These are phyloP conservation scores for Neurospora terricola DNA, from an alignment of 495 filamentous ascomycete genomes.

Conservation along the genomic window DNA sequence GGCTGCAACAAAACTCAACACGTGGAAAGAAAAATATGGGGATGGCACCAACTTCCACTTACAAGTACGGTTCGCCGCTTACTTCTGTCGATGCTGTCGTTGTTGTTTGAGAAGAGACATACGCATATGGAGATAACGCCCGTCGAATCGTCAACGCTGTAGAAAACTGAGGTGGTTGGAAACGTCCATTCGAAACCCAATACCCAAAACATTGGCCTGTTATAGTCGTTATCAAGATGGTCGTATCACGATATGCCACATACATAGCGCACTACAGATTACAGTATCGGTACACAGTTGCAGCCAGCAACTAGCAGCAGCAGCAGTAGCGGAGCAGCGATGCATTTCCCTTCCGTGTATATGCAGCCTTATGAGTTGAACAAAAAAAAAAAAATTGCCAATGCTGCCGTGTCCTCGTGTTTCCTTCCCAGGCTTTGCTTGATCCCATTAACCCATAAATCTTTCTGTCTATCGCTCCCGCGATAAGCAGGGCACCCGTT, in stretches of 20 bases:
- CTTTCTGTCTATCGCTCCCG: not conserved
- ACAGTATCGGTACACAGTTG: not conserved
- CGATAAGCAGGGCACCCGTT: not conserved
- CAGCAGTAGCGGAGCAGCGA: not conserved
- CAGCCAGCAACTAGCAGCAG: not conserved
- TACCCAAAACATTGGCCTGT: not conserved
- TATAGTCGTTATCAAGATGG: not conserved
- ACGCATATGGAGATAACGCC: not conserved
- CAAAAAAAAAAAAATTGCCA: not conserved
- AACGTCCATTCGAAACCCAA: not conserved
- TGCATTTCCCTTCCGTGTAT: not conserved
- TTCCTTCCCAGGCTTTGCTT: not conserved
- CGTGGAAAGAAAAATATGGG: not conserved
- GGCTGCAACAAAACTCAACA: not conserved
- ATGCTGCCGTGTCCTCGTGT: not conserved
- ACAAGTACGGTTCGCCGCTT: not conserved
- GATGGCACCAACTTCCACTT: not conserved
- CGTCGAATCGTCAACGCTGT: not conserved
- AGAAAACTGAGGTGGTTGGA: not conserved
- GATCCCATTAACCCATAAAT: not conserved
- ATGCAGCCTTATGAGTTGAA: not conserved
- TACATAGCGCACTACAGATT: not conserved
- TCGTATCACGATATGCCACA: not conserved
- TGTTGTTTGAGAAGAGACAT: not conserved
- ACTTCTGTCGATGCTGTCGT: not conserved